phyloP scores from a whole-genome alignment of 371 early-diverging fungal species.

The Zancudomyces culisetae region DNA sequence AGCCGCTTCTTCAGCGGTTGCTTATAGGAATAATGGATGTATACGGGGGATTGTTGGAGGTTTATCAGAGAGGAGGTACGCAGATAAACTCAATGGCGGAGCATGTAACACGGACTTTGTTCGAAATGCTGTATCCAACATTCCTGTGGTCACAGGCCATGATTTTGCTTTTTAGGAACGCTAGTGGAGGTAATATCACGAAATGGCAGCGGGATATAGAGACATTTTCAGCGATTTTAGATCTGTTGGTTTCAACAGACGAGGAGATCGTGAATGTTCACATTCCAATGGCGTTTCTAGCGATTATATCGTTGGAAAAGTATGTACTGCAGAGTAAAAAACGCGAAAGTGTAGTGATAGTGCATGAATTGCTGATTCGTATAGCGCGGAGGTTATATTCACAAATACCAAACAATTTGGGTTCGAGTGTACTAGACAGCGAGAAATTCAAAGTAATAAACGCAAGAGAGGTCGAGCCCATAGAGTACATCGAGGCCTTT shows the following conservation, averaged over 20 bases:
- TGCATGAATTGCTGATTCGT: background rate
- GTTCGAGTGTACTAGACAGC: background rate
- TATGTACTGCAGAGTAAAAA: background rate
- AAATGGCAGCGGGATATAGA: conserved; percentile 28
- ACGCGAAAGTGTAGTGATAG: background rate
- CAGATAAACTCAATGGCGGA: conserved; percentile 26
- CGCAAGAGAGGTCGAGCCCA: background rate
- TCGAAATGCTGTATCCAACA: conserved; percentile 69
- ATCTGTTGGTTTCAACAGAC: conserved; percentile 48
- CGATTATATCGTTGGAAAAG: conserved; percentile 25
- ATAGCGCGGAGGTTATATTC: background rate
- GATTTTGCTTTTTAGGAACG: conserved; percentile 11
- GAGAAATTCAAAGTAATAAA: background rate
- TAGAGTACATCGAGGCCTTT: background rate
- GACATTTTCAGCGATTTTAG: conserved; percentile 42
- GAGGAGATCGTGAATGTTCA: conserved; percentile 64
- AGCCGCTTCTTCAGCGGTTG: conserved; percentile 45
- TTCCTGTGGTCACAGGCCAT: conserved; percentile 57
- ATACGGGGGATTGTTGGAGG: conserved; percentile 18
- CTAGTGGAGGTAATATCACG: background rate
- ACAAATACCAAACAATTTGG: background rate
- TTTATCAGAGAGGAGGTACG: background rate
- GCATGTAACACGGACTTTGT: conserved; percentile 68
- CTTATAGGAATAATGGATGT: conserved; percentile 50
- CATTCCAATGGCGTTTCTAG: conserved; percentile 46